Conservation (phyloP, 306 rosid species). For the Alnus rubra region DNA sequence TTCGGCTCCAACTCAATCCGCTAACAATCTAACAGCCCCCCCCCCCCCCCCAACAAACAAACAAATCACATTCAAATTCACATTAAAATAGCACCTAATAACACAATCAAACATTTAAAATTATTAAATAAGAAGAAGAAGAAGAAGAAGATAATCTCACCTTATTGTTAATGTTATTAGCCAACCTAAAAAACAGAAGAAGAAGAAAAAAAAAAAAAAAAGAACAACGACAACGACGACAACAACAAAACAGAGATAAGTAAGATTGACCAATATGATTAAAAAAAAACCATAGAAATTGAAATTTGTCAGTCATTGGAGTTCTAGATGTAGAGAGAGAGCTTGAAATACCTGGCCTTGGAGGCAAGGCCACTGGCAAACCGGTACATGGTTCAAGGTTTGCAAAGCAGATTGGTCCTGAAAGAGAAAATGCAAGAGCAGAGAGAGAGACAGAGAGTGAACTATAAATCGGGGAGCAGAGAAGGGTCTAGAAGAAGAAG, state of each 20-base stretch:
- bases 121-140: neutral
- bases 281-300: neutral
- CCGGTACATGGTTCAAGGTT: conserved; percentile 41
- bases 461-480: conserved; percentile 7
- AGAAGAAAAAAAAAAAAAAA: neutral
- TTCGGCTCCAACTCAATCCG: conserved; percentile 40
- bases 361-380: conserved; percentile 46
- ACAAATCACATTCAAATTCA: neutral
- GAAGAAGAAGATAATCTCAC: conserved; percentile 5
- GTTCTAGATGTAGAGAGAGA: neutral
- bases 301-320: neutral
- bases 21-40: conserved; percentile 30
- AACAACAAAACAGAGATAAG: neutral
- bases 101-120: neutral
- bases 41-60: neutral
- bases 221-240: neutral
- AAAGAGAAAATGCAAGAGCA: neutral
- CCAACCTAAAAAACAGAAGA: conserved; percentile 24
- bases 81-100: neutral
- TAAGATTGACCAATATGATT: conserved; percentile 16
- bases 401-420: neutral
- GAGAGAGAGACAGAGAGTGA: neutral
- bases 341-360: conserved; percentile 41
- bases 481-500: neutral
- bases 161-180: conserved; percentile 28